Conservation (phyloP, 2,329 filamentous ascomycete genomes). For the Aspergillus pseudotamarii region DNA sequence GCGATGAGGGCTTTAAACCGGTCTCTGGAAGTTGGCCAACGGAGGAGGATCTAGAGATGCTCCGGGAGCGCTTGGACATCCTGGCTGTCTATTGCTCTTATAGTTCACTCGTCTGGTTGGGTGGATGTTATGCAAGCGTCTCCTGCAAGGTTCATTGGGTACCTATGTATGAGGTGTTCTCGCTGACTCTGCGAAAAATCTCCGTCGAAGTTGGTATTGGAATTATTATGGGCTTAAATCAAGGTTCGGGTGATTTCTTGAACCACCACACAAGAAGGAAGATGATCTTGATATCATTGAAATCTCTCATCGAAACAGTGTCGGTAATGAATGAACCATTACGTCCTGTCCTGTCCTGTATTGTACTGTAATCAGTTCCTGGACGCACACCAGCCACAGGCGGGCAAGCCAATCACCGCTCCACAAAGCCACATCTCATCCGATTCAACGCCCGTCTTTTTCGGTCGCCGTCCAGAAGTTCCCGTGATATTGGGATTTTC, state of each 20-base stretch:
- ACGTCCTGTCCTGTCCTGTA: not conserved
- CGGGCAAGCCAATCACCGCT: constrained; percentile 4
- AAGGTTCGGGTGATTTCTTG: not conserved
- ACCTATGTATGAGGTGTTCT: constrained; percentile 1
- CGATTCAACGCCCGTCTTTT: constrained; percentile 11
- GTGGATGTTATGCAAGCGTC: not conserved
- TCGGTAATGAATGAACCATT: not conserved
- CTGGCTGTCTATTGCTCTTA: not conserved
- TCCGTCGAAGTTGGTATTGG: not conserved
- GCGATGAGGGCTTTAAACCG: constrained; percentile 31
- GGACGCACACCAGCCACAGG: constrained; percentile 11
- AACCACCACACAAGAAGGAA: not conserved
- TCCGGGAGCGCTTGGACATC: constrained; percentile 10
- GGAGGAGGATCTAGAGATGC: constrained; percentile 46
- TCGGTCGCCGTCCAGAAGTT: constrained; percentile 17
- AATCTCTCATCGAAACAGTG: not conserved
- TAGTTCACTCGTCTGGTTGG: constrained; percentile 1
- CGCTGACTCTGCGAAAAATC: not conserved
- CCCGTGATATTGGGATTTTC: constrained; percentile 27
- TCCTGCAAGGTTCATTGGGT: constrained; percentile 4
- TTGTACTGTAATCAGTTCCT: not conserved
- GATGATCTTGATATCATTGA: not conserved
- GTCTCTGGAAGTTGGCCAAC: constrained; percentile 31
- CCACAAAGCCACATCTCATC: constrained; percentile 11
- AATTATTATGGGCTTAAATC: not conserved